A percentile compares a stretch with the other conserved stretches of the same genome.
These are phyloP conservation scores for Parmelia sp. DNA, from an alignment of 495 filamentous ascomycete genomes.

Conservation along the genomic window DNA sequence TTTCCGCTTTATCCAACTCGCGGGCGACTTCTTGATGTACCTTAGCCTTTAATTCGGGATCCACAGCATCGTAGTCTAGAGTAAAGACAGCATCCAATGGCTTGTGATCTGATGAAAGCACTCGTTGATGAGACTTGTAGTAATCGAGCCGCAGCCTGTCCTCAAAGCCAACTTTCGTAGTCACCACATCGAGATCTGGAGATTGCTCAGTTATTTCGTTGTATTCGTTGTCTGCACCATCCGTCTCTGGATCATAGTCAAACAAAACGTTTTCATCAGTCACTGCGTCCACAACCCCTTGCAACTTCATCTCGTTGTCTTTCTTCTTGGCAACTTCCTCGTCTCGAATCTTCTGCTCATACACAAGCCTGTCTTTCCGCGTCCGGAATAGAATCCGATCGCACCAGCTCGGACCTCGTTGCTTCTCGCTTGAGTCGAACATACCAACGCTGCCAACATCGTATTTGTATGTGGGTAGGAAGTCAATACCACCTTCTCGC, in stretches of 20 bases:
- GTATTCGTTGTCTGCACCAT: slow-evolving; percentile 51
- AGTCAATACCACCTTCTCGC: slow-evolving; percentile 80
- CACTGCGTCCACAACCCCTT: slow-evolving; percentile 65
- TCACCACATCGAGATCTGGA: slow-evolving; percentile 35
- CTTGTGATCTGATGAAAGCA: slow-evolving; percentile 94
- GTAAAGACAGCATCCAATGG: slow-evolving; percentile 75
- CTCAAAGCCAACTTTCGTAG: slow-evolving; percentile 50
- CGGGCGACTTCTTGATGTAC: slow-evolving; percentile 82
- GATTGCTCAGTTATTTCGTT: slow-evolving; percentile 47
- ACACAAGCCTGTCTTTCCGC: slow-evolving; percentile 59
- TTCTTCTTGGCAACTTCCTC: slow-evolving; percentile 59
- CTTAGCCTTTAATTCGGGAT: slow-evolving; percentile 71
- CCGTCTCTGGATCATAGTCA: slow-evolving; percentile 72
- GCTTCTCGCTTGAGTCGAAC: slow-evolving; percentile 94
- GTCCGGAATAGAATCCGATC: slow-evolving; percentile 90
- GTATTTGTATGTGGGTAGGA: slow-evolving; percentile 93
- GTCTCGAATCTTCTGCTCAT: slow-evolving; percentile 60
- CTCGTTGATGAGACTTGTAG: slow-evolving; percentile 82
- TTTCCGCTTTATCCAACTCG: slow-evolving; percentile 85
- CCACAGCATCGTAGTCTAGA: slow-evolving; percentile 75
- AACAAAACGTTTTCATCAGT: slow-evolving; percentile 78
- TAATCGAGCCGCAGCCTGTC: slow-evolving; percentile 62
- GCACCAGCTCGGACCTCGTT: slow-evolving; percentile 90
- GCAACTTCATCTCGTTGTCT: slow-evolving; percentile 79
- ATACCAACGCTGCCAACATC: slow-evolving; percentile 88